Evolutionary conservation across 441 rosid species (phyloP).

Genomic region (Populus tomentosa): DNA sequence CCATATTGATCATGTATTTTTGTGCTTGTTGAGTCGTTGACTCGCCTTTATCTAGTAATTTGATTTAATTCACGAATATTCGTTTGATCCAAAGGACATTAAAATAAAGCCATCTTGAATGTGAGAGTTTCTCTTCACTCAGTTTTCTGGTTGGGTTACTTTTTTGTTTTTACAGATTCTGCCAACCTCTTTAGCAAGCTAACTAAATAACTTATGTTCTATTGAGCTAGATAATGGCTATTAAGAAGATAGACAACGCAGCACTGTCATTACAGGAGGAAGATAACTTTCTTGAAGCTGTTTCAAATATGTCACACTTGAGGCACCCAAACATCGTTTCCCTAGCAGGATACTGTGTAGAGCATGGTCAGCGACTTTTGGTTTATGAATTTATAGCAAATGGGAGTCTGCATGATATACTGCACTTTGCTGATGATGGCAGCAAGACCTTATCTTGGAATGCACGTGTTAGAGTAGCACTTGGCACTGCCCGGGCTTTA

Average conservation of each 20-base stretch:
- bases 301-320: slow-evolving; percentile 83
- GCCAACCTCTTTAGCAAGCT: background rate
- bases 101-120: background rate
- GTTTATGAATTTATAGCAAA: slow-evolving; percentile 67
- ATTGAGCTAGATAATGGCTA: slow-evolving; percentile 56
- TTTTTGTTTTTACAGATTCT: background rate
- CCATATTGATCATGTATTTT: background rate
- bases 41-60: no score
- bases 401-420: slow-evolving; percentile 74
- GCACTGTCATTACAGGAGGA: slow-evolving; percentile 88
- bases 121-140: background rate
- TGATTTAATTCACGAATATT: background rate
- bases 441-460: slow-evolving; percentile 75
- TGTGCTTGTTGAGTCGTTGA: background rate
- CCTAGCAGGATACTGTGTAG: slow-evolving; percentile 78
- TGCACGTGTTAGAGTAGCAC: slow-evolving; percentile 91
- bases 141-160: background rate
- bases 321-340: slow-evolving; percentile 89
- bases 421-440: slow-evolving; percentile 72
- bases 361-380: slow-evolving; percentile 93
- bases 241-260: slow-evolving; percentile 90
- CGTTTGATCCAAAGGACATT: background rate
- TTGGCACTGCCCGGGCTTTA: slow-evolving; percentile 92
- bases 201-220: slow-evolving; percentile 14
- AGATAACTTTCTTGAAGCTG: slow-evolving; percentile 84